Evolutionary conservation across 208 protist species (phyloP), one percentile per base, ranked within the genome.

Genomic region (Wallacemonas sp.): DNA sequence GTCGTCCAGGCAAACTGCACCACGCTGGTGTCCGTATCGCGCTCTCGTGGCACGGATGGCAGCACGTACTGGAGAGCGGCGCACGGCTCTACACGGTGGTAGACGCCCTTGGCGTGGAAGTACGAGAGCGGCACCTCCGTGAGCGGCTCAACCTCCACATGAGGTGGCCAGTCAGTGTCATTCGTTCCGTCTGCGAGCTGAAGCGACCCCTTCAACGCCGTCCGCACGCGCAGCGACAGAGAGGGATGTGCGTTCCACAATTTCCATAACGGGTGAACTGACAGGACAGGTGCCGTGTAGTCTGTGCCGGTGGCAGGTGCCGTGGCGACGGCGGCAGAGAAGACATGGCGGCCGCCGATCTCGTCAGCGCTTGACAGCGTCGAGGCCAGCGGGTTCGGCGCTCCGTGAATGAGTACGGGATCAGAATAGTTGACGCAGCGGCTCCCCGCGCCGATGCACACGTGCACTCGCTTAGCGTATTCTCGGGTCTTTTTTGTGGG

Each of bases 161-260:
- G 12, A 15, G 21, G 78, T 34, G 63, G 66, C 26, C 81, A 41
- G 66, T 73, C 74, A 62, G 2, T 64, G 68, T 26, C 72, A n/a
- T n/a, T n/a, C n/a, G n/a, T n/a, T n/a, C n/a, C n/a, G n/a, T n/a
- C 73, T 6, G 30, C 58, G 54, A 6, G 17, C 15, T 6, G 6
- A 15, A 17, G 12, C 54, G 17, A 8, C n/a, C n/a, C n/a, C n/a
- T n/a, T 8, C 5, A 37, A 4, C 3, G 55, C 29, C 26, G 19
- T 27, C 21, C 42, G 42, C 3, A 65, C 60, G 26, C 33, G 42
- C 1, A 70, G 64, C 6, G 38, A 41, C 27, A 61, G 5, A 3
- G 42, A 39, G 2, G 64, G 42, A 22, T 70, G 26, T 3, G 36
- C 64, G 36, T 70, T 70, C 15, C 45, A 54, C 26, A 70, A 30